Conservation (phyloP, 352 stramenopile species). For the Blastocystis sp. region DNA sequence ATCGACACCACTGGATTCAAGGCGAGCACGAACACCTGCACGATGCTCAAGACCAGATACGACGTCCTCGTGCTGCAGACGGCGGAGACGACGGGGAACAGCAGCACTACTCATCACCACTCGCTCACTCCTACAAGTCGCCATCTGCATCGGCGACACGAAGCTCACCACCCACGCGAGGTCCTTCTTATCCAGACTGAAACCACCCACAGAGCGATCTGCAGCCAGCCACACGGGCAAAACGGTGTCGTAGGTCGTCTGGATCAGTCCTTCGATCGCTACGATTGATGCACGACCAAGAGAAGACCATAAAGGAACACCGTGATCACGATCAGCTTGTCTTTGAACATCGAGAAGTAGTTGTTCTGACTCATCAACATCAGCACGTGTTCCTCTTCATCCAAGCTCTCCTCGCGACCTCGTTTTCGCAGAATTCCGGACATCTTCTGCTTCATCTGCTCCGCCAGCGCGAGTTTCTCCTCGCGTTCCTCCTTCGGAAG, state of each 20-base stretch:
- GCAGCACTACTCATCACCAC: background rate
- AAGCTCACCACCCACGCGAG: constrained; percentile 49
- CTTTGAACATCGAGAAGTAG: constrained; percentile 53
- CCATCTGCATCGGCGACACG: constrained; percentile 55
- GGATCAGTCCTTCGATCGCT: constrained; percentile 30
- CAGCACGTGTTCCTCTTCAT: constrained; percentile 38
- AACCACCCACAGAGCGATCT: background rate
- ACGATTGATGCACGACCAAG: background rate
- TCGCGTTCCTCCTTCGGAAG: constrained; percentile 29
- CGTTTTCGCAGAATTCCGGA: constrained; percentile 45
- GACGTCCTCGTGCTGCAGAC: background rate
- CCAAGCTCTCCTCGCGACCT: constrained; percentile 6
- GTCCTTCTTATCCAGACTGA: constrained; percentile 49
- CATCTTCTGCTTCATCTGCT: constrained; percentile 13
- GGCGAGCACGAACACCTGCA: constrained; percentile 7
- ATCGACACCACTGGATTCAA: background rate
- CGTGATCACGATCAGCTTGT: constrained; percentile 5
- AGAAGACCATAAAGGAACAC: constrained; percentile 26
- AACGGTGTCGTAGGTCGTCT: constrained; percentile 30
- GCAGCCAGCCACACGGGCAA: constrained; percentile 9
- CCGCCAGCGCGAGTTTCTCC: background rate
- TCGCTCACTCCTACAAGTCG: background rate
- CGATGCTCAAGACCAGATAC: background rate
- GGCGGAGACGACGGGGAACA: constrained; percentile 4
- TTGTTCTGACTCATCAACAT: constrained; percentile 47